Evolutionary conservation across 225 moss, liverwort and hornwort species (phyloP), one percentile per base, ranked within the genome.

Genomic region (Bryum argenteum): DNA sequence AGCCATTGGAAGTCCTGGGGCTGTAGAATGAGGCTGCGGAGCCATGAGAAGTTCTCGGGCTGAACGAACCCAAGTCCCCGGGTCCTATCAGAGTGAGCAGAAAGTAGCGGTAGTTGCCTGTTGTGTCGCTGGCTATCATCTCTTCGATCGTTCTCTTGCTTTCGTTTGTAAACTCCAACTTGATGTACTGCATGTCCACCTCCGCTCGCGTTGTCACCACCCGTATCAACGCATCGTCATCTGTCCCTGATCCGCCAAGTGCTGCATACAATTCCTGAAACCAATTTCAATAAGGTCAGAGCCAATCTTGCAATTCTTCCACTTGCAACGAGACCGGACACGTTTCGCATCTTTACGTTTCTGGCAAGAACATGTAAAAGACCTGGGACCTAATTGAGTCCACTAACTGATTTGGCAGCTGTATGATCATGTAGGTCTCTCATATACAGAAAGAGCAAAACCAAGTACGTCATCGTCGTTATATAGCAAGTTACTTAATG

Each of bases 151-250:
- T 54, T 65, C 21, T 78, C 66, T 83, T 85, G 63, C 73, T 75
- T 24, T 88, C 85, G 24, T 81, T 88, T 0, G 66, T 73, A 19
- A 85, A 88, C 80, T 85, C 88, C 78, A 85, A 58, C 80, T 88
- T 88, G 57, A 88, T 81, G 18, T 73, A 67, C 44, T 74, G 85
- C 88, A 88, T 85, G 67, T 88, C 88, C 57, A 88, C 55, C 73
- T 88, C 85, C 0, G 85, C 67, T 55, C 88, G 75, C 2, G 88
- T 77, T 21, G 82, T 88, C 12, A 85, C 73, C 23, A 85, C 83
- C 45, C 85, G 77, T 52, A 88, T 88, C 71, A 82, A 76, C 1
- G 78, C 75, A 38, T 82, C 85, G 38, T 88, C 85, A 52, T 88
- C 88, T 39, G 83, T 85, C 56, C 80, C 82, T 59, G 63, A 26